Percentiles rank a stretch among this genome's conserved stretches.
Conservation (phyloP, 202 grass and related monocot genomes). For the Brachypodium distachyon region DNA sequence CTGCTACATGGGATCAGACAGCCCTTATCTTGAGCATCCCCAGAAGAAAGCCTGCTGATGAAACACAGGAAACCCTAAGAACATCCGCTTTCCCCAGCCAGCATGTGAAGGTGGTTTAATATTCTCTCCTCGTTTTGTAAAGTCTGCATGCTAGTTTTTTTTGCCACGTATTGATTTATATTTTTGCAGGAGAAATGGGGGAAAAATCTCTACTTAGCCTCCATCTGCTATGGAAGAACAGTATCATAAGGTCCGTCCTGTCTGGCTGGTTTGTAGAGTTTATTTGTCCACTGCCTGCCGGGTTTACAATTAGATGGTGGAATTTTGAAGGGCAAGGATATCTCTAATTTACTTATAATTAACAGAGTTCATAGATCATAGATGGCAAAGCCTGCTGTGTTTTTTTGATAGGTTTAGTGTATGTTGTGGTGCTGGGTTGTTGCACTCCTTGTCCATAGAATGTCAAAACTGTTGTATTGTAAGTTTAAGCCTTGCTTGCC, state of each 20-base stretch:
- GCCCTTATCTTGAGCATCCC: constrained; percentile 85
- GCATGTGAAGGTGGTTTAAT: constrained; percentile 76
- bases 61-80: constrained; percentile 91
- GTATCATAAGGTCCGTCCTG: constrained; percentile 46
- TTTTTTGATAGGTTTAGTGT: constrained; percentile 18
- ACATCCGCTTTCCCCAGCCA: constrained; percentile 92
- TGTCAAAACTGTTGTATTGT: neutral
- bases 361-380: constrained; percentile 40
- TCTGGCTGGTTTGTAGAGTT: constrained; percentile 25
- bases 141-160: neutral
- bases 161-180: constrained; percentile 14
- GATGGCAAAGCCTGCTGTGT: neutral
- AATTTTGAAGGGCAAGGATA: constrained; percentile 22
- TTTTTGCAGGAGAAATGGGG: constrained; percentile 82
- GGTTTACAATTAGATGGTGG: constrained; percentile 10
- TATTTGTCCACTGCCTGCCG: neutral
- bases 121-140: neutral
- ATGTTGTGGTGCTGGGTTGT: constrained; percentile 13
- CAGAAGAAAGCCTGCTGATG: constrained; percentile 81
- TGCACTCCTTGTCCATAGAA: constrained; percentile 20
- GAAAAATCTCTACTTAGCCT: constrained; percentile 86
- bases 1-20: constrained; percentile 81
- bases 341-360: constrained; percentile 29
- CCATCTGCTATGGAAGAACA: constrained; percentile 89
- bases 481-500: constrained; percentile 5